phyloP scores from a whole-genome alignment of 768 basidiomycete genomes.

The Rhodotorula sphaerocarpa region DNA sequence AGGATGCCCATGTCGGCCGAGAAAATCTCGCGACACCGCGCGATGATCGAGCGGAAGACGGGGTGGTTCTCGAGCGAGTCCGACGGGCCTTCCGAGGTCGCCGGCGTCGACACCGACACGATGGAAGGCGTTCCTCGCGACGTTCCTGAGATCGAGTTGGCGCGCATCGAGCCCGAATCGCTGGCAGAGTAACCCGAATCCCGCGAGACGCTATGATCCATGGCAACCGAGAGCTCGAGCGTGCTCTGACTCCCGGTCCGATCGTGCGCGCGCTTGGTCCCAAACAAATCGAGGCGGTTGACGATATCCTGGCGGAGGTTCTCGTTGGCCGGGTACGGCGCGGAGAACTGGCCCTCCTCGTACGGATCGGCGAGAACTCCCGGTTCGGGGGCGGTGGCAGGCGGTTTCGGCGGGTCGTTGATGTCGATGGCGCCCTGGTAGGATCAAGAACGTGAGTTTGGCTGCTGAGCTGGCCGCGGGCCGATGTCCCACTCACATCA shows the following conservation, averaged over 20 bases:
- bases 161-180: too few relatives aligned
- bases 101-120: background rate
- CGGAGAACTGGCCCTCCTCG: conserved; percentile 8
- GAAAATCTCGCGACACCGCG: conserved; percentile 15
- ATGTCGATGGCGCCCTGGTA: conserved; percentile 30
- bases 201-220: background rate
- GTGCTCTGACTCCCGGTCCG: background rate
- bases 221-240: background rate
- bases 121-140: background rate
- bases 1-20: conserved; percentile 7
- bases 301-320: conserved; percentile 29
- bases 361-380: conserved; percentile 13
- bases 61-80: conserved; percentile 18
- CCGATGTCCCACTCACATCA: conserved; percentile 10
- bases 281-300: conserved; percentile 33
- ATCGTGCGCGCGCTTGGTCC: conserved; percentile 13
- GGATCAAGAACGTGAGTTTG: background rate
- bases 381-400: background rate
- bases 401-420: conserved; percentile 28
- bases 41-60: conserved; percentile 26
- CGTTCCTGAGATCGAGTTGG: too few relatives aligned
- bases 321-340: conserved; percentile 28
- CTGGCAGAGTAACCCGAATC: too few relatives aligned
- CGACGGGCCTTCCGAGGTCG: background rate
- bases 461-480: background rate